Evolutionary conservation across 129 eudicot species (phyloP).

Genomic region (Silybum marianum): DNA sequence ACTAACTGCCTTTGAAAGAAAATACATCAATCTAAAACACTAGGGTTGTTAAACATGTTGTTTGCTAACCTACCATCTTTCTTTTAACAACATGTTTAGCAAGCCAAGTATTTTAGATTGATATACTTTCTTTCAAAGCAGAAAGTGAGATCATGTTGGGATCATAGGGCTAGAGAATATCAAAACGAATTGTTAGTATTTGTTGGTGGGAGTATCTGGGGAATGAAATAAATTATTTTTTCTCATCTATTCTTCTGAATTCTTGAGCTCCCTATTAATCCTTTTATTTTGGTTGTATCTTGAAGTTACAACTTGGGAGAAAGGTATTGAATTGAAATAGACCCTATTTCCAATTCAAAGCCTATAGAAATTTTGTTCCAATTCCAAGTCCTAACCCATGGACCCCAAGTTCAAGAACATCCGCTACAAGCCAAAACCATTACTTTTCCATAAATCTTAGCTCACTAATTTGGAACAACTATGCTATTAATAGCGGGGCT

Average conservation of each 20-base stretch:
- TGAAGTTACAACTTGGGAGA: background rate
- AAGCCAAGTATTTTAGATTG: slow-evolving; percentile 4
- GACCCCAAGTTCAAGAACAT: background rate
- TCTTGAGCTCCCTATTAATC: background rate
- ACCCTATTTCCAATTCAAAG: background rate
- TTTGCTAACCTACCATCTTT: background rate
- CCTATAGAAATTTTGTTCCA: background rate
- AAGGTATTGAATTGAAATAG: background rate
- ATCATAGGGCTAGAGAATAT: background rate
- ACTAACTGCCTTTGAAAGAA: background rate
- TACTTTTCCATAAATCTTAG: background rate
- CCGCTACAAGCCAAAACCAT: background rate
- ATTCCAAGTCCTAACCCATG: background rate
- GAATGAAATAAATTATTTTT: background rate
- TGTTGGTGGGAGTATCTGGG: background rate
- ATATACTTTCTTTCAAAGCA: background rate
- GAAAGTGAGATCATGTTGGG: background rate
- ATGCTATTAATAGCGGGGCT: no score
- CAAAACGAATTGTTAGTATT: background rate
- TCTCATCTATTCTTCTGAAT: background rate
- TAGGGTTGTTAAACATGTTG: slow-evolving; percentile 11
- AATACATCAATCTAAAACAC: background rate
- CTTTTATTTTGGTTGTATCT: background rate
- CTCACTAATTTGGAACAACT: slow-evolving; percentile 1
- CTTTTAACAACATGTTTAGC: background rate